Conservation (phyloP, 2,329 filamentous ascomycete genomes). For the Ophiostoma australiae region DNA sequence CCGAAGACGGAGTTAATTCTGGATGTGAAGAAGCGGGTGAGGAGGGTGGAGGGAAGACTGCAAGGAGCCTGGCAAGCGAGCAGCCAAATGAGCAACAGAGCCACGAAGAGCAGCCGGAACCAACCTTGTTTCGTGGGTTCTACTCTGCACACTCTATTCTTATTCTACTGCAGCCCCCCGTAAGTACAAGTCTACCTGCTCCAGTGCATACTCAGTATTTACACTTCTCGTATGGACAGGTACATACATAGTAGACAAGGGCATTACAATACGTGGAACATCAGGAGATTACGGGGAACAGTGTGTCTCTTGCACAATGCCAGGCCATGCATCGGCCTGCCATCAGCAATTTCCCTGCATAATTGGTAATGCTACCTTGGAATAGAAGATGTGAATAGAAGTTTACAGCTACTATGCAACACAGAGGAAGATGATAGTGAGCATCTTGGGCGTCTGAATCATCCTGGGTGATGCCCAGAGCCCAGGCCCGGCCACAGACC, state of each 20-base stretch:
- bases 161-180: neutral
- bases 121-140: conserved; percentile 2
- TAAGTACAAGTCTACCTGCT: neutral
- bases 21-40: neutral
- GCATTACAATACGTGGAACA: neutral
- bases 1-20: conserved; percentile 7
- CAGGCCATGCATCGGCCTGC: conserved; percentile 1
- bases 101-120: conserved; percentile 7
- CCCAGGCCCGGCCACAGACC: no score
- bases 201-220: neutral
- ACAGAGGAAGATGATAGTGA: no score
- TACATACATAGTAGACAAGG: no score
- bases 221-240: neutral
- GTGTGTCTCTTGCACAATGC: neutral
- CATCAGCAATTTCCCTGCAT: conserved; percentile 12
- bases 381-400: no score
- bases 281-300: neutral
- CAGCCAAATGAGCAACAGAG: neutral
- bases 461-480: neutral
- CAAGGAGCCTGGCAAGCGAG: no score
- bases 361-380: neutral
- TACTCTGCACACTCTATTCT: neutral
- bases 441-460: no score
- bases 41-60: neutral
- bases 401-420: no score